These are phyloP conservation scores for Xylaria sp. DNA, from an alignment of 2,329 filamentous ascomycete genomes.

Conservation along the genomic window DNA sequence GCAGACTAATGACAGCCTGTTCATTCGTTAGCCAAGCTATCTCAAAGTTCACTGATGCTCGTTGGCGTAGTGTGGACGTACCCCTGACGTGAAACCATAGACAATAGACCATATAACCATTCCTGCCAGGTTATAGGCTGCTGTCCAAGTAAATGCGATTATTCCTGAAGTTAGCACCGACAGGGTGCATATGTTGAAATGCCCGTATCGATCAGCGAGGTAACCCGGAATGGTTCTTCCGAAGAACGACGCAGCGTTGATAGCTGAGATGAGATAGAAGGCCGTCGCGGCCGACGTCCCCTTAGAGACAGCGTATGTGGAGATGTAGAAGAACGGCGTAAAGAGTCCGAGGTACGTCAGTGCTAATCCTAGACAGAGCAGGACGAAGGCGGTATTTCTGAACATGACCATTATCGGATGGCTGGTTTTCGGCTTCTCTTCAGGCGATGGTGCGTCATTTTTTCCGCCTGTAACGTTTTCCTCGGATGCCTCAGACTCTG, in stretches of 20 bases:
- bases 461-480: conserved; percentile 16
- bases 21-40: conserved; percentile 4
- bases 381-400: conserved; percentile 39
- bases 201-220: conserved; percentile 46
- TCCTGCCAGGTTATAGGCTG: conserved; percentile 54
- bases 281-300: conserved; percentile 47
- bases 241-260: conserved; percentile 53
- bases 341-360: conserved; percentile 53
- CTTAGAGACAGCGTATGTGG: conserved; percentile 40
- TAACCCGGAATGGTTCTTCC: conserved; percentile 51
- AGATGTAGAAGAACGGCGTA: conserved; percentile 52
- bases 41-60: not conserved
- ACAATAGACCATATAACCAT: conserved; percentile 56
- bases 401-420: conserved; percentile 32
- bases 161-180: conserved; percentile 49
- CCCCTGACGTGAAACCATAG: conserved; percentile 59
- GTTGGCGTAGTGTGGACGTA: conserved; percentile 39
- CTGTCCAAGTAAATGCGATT: conserved; percentile 58
- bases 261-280: conserved; percentile 52
- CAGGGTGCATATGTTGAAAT: conserved; percentile 45
- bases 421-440: conserved; percentile 12
- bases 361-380: conserved; percentile 50
- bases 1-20: conserved; percentile 58
- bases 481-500: not conserved
- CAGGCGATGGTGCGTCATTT: not conserved